These are phyloP conservation scores for Orbilia javanica DNA, from an alignment of 2,329 filamentous ascomycete genomes.

Conservation along the genomic window DNA sequence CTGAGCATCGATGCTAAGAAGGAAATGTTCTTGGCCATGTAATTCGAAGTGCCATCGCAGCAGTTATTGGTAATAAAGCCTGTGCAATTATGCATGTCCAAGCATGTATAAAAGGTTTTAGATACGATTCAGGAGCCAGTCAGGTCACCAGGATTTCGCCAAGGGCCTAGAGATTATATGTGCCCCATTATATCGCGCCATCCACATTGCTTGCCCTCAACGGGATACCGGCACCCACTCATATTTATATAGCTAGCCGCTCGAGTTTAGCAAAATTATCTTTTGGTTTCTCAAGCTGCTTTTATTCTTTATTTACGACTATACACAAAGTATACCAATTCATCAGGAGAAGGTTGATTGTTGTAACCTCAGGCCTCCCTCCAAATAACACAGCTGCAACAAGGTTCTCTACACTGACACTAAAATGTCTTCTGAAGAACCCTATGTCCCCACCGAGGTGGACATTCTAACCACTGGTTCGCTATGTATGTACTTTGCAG, in stretches of 20 bases:
- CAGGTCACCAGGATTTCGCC: conserved; percentile 35
- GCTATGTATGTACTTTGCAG: conserved; percentile 54
- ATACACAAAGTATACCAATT: conserved; percentile 6
- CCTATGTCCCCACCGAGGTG: conserved; percentile 36
- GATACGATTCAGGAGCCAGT: conserved; percentile 49
- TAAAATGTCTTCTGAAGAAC: conserved; percentile 44
- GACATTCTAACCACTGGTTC: conserved; percentile 36
- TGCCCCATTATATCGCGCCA: conserved; percentile 52
- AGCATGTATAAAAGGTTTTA: conserved; percentile 45
- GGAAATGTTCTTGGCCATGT: conserved; percentile 5
- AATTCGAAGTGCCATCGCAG: conserved; percentile 34
- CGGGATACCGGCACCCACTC: conserved; percentile 33
- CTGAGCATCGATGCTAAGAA: conserved; percentile 16
- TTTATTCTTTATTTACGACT: conserved; percentile 15
- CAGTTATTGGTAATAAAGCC: conserved; percentile 38
- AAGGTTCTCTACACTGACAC: background rate
- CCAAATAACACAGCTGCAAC: background rate
- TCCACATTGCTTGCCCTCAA: conserved; percentile 40
- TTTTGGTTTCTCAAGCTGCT: conserved; percentile 35
- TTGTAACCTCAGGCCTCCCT: background rate
- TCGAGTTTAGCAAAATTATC: conserved; percentile 28
- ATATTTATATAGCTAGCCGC: conserved; percentile 58
- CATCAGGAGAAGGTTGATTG: conserved; percentile 13
- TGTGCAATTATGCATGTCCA: conserved; percentile 45
- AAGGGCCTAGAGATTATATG: conserved; percentile 47